These are phyloP conservation scores for Acorus gramineus DNA, from an alignment of 106 monocot species.

Conservation along the genomic window DNA sequence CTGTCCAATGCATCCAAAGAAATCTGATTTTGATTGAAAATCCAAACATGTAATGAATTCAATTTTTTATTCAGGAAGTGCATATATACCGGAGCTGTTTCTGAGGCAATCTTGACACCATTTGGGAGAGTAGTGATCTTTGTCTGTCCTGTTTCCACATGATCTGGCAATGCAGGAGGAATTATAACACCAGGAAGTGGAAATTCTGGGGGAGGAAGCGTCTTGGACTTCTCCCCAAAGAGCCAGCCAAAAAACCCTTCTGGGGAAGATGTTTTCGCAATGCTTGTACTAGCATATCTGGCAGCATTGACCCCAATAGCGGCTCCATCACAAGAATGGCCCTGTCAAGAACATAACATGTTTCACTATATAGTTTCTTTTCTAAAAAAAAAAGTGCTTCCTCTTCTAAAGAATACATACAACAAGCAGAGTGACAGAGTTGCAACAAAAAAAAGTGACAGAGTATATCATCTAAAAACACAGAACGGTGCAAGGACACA, in stretches of 20 bases:
- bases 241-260: constrained; percentile 61
- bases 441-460: too few relatives aligned
- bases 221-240: constrained; percentile 30
- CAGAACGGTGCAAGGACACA: too few relatives aligned
- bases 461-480: too few relatives aligned
- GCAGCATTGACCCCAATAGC: constrained; percentile 14
- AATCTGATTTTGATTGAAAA: too few relatives aligned
- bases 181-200: constrained; percentile 47
- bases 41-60: too few relatives aligned
- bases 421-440: too few relatives aligned
- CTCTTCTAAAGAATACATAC: too few relatives aligned
- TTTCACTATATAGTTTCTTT: background rate
- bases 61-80: background rate
- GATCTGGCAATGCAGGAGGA: constrained; percentile 56
- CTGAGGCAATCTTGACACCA: constrained; percentile 66
- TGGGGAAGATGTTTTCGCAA: constrained; percentile 39
- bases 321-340: constrained; percentile 14
- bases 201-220: constrained; percentile 43
- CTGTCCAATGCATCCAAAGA: constrained; percentile 14
- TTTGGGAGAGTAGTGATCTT: constrained; percentile 61
- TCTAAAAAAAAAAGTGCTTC: too few relatives aligned
- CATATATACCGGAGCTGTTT: constrained; percentile 49
- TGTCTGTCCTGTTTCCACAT: constrained; percentile 51
- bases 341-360: constrained; percentile 1
- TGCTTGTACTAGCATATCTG: constrained; percentile 65